These are phyloP conservation scores for Moniliophthora roreri DNA, from an alignment of 1,284 basidiomycete genomes.

Conservation along the genomic window DNA sequence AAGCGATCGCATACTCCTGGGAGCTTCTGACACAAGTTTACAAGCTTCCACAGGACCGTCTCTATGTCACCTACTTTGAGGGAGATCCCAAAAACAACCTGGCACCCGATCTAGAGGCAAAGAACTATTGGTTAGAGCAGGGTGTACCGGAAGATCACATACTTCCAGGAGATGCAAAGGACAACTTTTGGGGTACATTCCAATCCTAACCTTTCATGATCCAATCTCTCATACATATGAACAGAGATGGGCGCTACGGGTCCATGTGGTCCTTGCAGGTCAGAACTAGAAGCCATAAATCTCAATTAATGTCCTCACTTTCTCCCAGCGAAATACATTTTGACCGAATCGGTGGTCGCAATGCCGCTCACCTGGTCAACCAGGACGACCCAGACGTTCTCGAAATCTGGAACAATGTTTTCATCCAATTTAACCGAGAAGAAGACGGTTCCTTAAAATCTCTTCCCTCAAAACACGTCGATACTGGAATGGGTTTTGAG, in stretches of 20 bases:
- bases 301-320: slow-evolving; percentile 11
- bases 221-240: slow-evolving; percentile 2
- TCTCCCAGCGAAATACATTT: slow-evolving; percentile 86
- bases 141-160: slow-evolving; percentile 91
- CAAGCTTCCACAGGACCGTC: slow-evolving; percentile 83
- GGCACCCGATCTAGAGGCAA: slow-evolving; percentile 86
- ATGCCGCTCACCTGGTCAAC: slow-evolving; percentile 92
- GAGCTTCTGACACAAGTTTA: slow-evolving; percentile 90
- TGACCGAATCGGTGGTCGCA: slow-evolving; percentile 92
- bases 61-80: slow-evolving; percentile 98
- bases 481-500: slow-evolving; percentile 99
- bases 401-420: slow-evolving; percentile 99
- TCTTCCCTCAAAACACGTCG: slow-evolving; percentile 93
- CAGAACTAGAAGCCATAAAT: slow-evolving; percentile 15
- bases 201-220: not conserved
- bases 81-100: slow-evolving; percentile 88
- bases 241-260: slow-evolving; percentile 98
- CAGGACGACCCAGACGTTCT: slow-evolving; percentile 94
- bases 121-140: slow-evolving; percentile 83
- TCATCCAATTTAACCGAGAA: slow-evolving; percentile 98
- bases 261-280: slow-evolving; percentile 96
- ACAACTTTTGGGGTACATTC: slow-evolving; percentile 96
- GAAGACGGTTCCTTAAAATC: slow-evolving; percentile 78
- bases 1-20: slow-evolving; percentile 93
- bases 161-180: slow-evolving; percentile 92